Evolutionary conservation across 2,329 filamentous ascomycete species (phyloP).

Genomic region (Trichocomaceae sp.): DNA sequence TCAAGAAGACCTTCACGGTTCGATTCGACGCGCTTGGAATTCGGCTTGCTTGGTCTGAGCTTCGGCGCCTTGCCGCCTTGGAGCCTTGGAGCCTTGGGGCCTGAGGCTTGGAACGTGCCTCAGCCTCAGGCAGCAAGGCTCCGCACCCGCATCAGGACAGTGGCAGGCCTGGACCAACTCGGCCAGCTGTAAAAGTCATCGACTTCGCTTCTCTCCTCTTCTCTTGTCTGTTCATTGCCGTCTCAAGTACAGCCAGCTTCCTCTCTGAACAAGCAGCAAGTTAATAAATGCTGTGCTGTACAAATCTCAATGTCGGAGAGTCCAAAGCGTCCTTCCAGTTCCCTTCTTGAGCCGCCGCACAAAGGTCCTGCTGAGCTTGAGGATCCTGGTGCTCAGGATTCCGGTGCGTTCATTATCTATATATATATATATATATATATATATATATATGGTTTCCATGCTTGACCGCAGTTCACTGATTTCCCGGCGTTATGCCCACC

Average conservation of each 20-base stretch:
- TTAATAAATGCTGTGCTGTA: conserved; percentile 20
- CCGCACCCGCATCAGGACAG: not conserved
- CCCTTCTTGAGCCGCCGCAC: conserved; percentile 46
- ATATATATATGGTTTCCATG: too few species aligned
- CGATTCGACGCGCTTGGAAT: not conserved
- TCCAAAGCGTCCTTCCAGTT: conserved; percentile 32
- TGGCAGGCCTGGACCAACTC: conserved; percentile 19
- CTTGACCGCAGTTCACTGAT: not conserved
- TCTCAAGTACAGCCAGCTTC: not conserved
- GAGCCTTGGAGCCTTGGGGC: not conserved
- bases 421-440: too few species aligned
- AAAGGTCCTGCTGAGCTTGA: conserved; percentile 51
- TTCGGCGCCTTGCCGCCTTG: not conserved
- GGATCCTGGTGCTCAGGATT: conserved; percentile 52
- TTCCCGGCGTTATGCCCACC: conserved; percentile 13
- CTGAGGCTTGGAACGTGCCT: conserved; percentile 13
- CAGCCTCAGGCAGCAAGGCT: conserved; percentile 13
- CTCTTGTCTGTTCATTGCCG: conserved; percentile 10
- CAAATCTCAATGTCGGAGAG: conserved; percentile 32
- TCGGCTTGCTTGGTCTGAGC: conserved; percentile 7
- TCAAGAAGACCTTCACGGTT: conserved; percentile 1
- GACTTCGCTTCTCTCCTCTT: conserved; percentile 9
- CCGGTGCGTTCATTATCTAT: conserved; percentile 37
- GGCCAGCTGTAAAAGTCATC: not conserved
- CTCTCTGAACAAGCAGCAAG: conserved; percentile 4